These are phyloP conservation scores for Dovyalis caffra DNA, from an alignment of 345 rosid species.

Conservation along the genomic window DNA sequence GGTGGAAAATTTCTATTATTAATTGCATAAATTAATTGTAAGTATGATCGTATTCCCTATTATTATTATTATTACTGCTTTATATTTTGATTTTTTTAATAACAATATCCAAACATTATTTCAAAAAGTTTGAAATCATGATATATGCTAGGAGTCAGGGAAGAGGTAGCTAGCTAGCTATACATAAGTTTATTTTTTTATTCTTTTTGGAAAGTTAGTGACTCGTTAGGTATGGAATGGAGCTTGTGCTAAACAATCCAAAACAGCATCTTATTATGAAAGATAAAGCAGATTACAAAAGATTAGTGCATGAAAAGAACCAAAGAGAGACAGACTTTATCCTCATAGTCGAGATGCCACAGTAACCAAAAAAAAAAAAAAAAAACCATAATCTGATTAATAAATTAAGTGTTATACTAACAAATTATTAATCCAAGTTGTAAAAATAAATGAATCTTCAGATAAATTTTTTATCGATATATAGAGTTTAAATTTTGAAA, in stretches of 20 bases:
- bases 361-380: background rate
- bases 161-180: background rate
- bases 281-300: background rate
- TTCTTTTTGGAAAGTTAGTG: background rate
- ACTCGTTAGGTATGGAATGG: slow-evolving; percentile 10
- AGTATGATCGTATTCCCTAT: too few relatives aligned
- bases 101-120: background rate
- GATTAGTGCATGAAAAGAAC: slow-evolving; percentile 26
- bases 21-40: too few relatives aligned
- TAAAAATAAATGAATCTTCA: too few relatives aligned
- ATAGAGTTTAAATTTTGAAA: too few relatives aligned
- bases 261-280: background rate
- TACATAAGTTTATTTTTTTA: background rate
- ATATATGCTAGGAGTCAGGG: background rate
- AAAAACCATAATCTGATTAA: background rate
- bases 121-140: background rate
- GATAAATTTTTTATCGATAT: too few relatives aligned
- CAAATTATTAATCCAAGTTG: too few relatives aligned
- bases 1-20: too few relatives aligned
- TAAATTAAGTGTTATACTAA: too few relatives aligned
- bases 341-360: slow-evolving; percentile 26
- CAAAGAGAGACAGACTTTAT: slow-evolving; percentile 30
- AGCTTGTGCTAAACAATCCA: slow-evolving; percentile 23
- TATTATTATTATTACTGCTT: too few relatives aligned
- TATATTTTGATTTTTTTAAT: too few relatives aligned